These are phyloP conservation scores for Arthroderma sp. DNA, from an alignment of 2,329 filamentous ascomycete species.

Conservation along the genomic window DNA sequence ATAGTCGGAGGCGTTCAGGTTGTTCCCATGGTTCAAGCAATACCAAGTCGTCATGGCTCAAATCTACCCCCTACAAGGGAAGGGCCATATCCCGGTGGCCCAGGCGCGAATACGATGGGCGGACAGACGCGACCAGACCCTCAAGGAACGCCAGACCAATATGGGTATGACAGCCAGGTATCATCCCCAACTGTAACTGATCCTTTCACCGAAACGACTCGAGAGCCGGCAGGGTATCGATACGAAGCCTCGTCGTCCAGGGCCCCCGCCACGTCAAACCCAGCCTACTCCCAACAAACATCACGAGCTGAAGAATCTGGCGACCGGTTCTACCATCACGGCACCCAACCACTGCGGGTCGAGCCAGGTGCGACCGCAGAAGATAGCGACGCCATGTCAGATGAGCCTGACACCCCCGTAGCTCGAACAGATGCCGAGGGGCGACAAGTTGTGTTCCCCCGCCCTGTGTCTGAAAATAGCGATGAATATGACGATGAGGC, in stretches of 20 bases:
- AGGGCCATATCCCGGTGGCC: conserved; percentile 28
- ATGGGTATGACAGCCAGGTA: conserved; percentile 37
- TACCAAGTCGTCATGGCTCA: conserved; percentile 43
- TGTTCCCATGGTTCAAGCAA: conserved; percentile 73
- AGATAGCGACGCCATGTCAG: conserved; percentile 50
- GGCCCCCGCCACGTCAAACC: conserved; percentile 15
- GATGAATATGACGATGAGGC: conserved; percentile 40
- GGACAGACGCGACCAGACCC: conserved; percentile 18
- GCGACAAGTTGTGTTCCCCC: conserved; percentile 44
- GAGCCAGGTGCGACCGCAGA: conserved; percentile 18
- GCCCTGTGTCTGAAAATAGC: conserved; percentile 35
- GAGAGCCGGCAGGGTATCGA: conserved; percentile 22
- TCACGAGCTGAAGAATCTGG: conserved; percentile 23
- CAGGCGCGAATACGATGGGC: conserved; percentile 19
- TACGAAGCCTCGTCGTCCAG: conserved; percentile 18
- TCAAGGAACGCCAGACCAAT: conserved; percentile 30
- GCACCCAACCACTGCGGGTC: conserved; percentile 17
- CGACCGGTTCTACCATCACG: conserved; percentile 29
- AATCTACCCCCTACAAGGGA: conserved; percentile 36
- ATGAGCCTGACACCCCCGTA: conserved; percentile 49
- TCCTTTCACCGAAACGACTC: conserved; percentile 43
- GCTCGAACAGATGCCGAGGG: conserved; percentile 50
- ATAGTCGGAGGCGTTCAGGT: conserved; percentile 89
- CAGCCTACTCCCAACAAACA: conserved; percentile 4
- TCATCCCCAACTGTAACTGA: conserved; percentile 47